A percentile compares a stretch with the other conserved stretches of the same genome.
Conservation (phyloP, 2,329 filamentous ascomycete species). For the Ascochyta fabae region DNA sequence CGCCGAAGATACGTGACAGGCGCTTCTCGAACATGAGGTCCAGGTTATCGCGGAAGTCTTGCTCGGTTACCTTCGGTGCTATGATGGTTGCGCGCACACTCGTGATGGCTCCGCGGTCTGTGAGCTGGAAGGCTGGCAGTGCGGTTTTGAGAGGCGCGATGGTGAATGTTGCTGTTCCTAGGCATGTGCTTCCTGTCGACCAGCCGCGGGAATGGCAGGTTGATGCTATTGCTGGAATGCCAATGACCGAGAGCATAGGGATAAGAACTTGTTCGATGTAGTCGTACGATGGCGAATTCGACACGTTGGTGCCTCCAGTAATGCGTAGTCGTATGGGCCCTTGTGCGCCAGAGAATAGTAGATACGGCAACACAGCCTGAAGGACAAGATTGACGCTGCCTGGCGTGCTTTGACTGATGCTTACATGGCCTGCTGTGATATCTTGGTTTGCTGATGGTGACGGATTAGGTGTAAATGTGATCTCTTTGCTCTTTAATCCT, state of each 20-base stretch:
- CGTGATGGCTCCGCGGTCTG: slow-evolving; percentile 31
- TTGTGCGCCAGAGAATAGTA: slow-evolving; percentile 52
- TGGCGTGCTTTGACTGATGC: slow-evolving; percentile 48
- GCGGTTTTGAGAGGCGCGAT: slow-evolving; percentile 51
- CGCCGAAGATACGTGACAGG: slow-evolving; percentile 24
- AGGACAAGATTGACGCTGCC: slow-evolving; percentile 64
- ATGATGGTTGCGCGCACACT: slow-evolving; percentile 48
- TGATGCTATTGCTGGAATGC: slow-evolving; percentile 55
- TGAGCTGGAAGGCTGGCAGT: slow-evolving; percentile 49
- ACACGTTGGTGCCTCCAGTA: slow-evolving; percentile 65
- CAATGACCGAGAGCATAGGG: slow-evolving; percentile 59
- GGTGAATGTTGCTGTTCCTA: slow-evolving; percentile 59
- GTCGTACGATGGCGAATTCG: slow-evolving; percentile 61
- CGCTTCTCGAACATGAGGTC: slow-evolving; percentile 32
- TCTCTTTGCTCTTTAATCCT: slow-evolving; percentile 51
- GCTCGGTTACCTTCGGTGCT: slow-evolving; percentile 44
- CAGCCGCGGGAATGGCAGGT: slow-evolving; percentile 60
- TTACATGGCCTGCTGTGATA: slow-evolving; percentile 37
- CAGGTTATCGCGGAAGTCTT: slow-evolving; percentile 36
- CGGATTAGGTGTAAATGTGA: slow-evolving; percentile 44
- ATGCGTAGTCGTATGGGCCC: slow-evolving; percentile 51
- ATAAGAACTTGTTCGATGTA: slow-evolving; percentile 63
- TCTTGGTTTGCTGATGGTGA: background rate
- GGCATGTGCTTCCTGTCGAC: slow-evolving; percentile 53
- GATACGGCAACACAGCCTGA: slow-evolving; percentile 65